A percentile compares a stretch with the other conserved stretches of the same genome.
Conservation (phyloP, 495 filamentous ascomycete species). For the Lineolata rhizophorae region DNA sequence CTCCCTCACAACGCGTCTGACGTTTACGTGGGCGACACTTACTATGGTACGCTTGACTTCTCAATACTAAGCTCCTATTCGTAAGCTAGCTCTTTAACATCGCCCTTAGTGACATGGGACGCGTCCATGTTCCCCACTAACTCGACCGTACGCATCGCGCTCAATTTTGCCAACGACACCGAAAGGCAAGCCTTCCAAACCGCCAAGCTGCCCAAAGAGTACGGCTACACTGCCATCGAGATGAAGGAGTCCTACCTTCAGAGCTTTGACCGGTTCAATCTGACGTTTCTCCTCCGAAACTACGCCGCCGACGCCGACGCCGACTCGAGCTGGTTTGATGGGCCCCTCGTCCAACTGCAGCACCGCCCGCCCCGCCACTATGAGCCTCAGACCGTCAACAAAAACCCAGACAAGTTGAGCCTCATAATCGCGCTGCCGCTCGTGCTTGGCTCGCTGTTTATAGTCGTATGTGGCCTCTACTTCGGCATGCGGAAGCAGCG, state of each 20-base stretch:
- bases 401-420: constrained; percentile 7
- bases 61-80: too few relatives aligned
- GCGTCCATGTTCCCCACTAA: constrained; percentile 20
- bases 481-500: constrained; percentile 13
- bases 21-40: constrained; percentile 20
- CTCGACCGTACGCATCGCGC: constrained; percentile 20
- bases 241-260: constrained; percentile 20
- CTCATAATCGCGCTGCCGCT: constrained; percentile 12
- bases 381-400: constrained; percentile 3
- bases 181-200: constrained; percentile 18
- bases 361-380: constrained; percentile 9
- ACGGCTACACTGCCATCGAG: constrained; percentile 18
- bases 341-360: constrained; percentile 7
- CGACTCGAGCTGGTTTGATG: constrained; percentile 4
- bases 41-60: too few relatives aligned
- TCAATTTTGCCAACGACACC: constrained; percentile 18
- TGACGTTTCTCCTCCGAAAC: constrained; percentile 8
- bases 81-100: too few relatives aligned
- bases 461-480: constrained; percentile 11
- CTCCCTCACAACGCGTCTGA: constrained; percentile 17
- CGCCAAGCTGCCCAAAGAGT: constrained; percentile 17
- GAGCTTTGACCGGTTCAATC: constrained; percentile 9
- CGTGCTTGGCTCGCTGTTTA: constrained; percentile 6
- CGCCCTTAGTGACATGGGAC: constrained; percentile 27
- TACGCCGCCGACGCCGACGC: constrained; percentile 2